phyloP scores from a whole-genome alignment of 2,329 filamentous ascomycete species.

The Neophaeococcomyces mojaviensis region DNA sequence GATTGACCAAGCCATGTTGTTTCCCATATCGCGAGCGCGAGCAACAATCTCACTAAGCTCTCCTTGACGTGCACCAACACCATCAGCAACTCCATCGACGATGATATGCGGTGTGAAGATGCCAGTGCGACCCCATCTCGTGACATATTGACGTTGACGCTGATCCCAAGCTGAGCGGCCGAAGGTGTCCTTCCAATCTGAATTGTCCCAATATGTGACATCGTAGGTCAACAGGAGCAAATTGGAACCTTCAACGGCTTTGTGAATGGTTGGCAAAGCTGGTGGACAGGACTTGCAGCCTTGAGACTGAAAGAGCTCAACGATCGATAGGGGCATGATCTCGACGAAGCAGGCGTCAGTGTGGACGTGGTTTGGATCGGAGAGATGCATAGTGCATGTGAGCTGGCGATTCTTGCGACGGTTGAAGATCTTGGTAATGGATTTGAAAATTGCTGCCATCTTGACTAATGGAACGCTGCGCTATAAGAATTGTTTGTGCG shows the following conservation, averaged over 20 bases:
- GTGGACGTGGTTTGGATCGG: neutral
- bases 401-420: neutral
- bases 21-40: slow-evolving; percentile 13
- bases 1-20: slow-evolving; percentile 12
- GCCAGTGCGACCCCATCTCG: slow-evolving; percentile 12
- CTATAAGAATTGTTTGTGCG: neutral
- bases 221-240: slow-evolving; percentile 18
- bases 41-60: slow-evolving; percentile 13
- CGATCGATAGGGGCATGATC: slow-evolving; percentile 12
- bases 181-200: slow-evolving; percentile 18
- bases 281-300: slow-evolving; percentile 18
- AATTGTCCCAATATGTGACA: slow-evolving; percentile 18
- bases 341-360: too few species aligned
- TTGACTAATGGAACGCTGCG: neutral
- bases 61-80: slow-evolving; percentile 14
- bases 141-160: slow-evolving; percentile 14
- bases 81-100: slow-evolving; percentile 14
- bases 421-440: neutral
- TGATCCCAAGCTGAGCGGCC: slow-evolving; percentile 14
- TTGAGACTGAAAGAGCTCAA: slow-evolving; percentile 19
- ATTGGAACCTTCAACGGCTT: slow-evolving; percentile 14
- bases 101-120: slow-evolving; percentile 18
- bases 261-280: slow-evolving; percentile 15
- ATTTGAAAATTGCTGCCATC: neutral
- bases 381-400: neutral